These are phyloP conservation scores for Aspergillus conjunctus DNA, from an alignment of 495 filamentous ascomycete genomes.

Conservation along the genomic window DNA sequence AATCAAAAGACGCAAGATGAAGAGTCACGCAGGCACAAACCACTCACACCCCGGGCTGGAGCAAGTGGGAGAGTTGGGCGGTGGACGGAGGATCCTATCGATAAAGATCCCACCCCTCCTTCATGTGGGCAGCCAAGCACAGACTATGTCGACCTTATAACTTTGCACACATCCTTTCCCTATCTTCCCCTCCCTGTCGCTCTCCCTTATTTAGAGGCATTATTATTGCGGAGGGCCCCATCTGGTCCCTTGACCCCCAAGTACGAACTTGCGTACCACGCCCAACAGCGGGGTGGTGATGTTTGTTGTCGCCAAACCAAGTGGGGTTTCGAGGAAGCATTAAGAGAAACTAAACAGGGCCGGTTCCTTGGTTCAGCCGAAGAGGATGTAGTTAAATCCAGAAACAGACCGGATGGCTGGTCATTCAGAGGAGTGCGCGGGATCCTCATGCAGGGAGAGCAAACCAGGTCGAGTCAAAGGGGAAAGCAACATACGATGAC, in stretches of 20 bases:
- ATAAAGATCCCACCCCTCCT: constrained; percentile 33
- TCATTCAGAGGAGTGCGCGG: constrained; percentile 2
- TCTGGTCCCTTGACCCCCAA: background rate
- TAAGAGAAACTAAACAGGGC: constrained; percentile 19
- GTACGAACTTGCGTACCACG: background rate
- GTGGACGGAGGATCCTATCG: constrained; percentile 29
- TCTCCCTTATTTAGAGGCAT: background rate
- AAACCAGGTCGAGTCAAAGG: background rate
- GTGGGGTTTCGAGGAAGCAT: constrained; percentile 20
- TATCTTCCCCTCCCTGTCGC: background rate
- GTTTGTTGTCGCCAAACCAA: constrained; percentile 25
- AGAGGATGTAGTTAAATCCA: constrained; percentile 3
- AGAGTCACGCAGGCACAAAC: constrained; percentile 36
- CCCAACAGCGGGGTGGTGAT: background rate
- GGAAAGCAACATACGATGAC: background rate
- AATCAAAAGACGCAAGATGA: constrained; percentile 8
- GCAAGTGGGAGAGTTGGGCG: constrained; percentile 8
- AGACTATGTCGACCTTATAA: too few species aligned
- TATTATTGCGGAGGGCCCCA: background rate
- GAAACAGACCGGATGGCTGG: constrained; percentile 12
- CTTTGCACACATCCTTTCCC: background rate
- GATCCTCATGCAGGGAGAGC: constrained; percentile 1
- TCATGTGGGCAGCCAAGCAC: constrained; percentile 14
- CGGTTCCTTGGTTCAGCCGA: constrained; percentile 24
- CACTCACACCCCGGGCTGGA: constrained; percentile 23